Evolutionary conservation across 495 filamentous ascomycete genomes (phyloP).

Genomic region (Penicillium pancosmium): DNA sequence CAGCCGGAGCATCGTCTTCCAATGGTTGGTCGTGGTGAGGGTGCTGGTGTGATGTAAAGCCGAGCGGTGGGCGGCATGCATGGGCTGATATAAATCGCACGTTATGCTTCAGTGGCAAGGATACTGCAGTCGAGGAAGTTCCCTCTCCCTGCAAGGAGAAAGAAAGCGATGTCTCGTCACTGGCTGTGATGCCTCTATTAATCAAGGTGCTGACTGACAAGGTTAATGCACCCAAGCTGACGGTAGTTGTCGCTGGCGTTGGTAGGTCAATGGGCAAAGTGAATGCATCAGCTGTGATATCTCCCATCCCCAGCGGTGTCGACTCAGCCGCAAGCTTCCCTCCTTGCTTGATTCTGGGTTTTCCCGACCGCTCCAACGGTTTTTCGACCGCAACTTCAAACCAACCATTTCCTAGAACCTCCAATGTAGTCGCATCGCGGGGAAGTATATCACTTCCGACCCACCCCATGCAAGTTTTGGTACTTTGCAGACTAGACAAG

Average conservation of each 20-base stretch:
- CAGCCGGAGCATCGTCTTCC: constrained; percentile 10
- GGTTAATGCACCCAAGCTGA: constrained; percentile 25
- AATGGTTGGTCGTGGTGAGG: constrained; percentile 12
- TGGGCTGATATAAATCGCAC: constrained; percentile 68
- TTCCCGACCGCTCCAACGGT: constrained; percentile 20
- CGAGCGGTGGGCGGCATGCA: constrained; percentile 61
- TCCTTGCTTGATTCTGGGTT: constrained; percentile 44
- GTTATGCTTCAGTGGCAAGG: constrained; percentile 59
- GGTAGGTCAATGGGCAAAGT: constrained; percentile 35
- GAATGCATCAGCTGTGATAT: constrained; percentile 51
- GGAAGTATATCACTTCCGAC: constrained; percentile 62
- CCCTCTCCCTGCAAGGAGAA: constrained; percentile 45
- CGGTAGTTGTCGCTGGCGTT: constrained; percentile 11
- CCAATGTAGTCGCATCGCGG: constrained; percentile 22
- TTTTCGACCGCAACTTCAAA: constrained; percentile 56
- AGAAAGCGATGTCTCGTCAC: constrained; percentile 52
- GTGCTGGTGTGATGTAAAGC: constrained; percentile 24
- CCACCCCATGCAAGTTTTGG: constrained; percentile 81
- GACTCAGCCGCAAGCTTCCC: constrained; percentile 36
- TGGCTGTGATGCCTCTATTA: constrained; percentile 39
- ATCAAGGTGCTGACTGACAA: constrained; percentile 21
- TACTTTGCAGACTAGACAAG: constrained; percentile 63
- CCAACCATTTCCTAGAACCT: constrained; percentile 62
- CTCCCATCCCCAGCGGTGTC: constrained; percentile 42
- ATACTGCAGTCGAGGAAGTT: constrained; percentile 36